Base-by-base conservation (phyloP, 805 yeast species). In the Grigorovia transvaalensis region DNA sequence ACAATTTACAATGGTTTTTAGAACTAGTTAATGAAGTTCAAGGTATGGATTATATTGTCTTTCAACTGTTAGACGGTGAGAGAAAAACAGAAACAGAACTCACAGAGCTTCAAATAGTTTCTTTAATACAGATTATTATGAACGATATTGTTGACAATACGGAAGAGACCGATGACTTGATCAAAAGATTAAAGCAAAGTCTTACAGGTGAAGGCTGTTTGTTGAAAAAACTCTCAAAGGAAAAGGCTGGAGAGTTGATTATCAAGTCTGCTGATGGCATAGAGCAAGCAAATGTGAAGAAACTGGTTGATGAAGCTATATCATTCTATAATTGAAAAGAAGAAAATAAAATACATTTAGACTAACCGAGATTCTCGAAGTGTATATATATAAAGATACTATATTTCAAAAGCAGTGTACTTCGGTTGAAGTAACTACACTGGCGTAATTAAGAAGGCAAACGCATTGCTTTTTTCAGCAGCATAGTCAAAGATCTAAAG, bases 121-220 rank as follows among this genome's bases (percentile, higher is more conserved):
- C 50, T 12, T 29, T 48, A 2, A 42, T 48, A 8, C 50, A 48
- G 44, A 13, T 48, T 12, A 30, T 48, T 11, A 18, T 48, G n/a
- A 48, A 20, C 11, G 40, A 30, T 15, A 18, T 44, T 13, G 7
- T 29, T 18, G 9, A 1, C 42, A 44, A 42, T 7, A 40, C 30
- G 2, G 20, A 27, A 9, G 46, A 42, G 9, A 8, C 27, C 5
- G 41, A 40, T 4, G 11, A 1, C 4, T 4, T 47, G 5, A n/a
- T 47, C 12, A 29, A n/a, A 17, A 11, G 27, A 9, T 47, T 47
- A 27, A 12, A 27, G 12, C 27, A 47, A 15, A 7, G 17, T 27
- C 29, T 47, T 23, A 41, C 13, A n/a, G 11, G 23, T 13, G 40
- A 47, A 6, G 19, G 18, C 9, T 15, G 43, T 7, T 18, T 48